Conservation (phyloP, 805 yeast genomes). For the Nakazawaea ishiwadae region DNA sequence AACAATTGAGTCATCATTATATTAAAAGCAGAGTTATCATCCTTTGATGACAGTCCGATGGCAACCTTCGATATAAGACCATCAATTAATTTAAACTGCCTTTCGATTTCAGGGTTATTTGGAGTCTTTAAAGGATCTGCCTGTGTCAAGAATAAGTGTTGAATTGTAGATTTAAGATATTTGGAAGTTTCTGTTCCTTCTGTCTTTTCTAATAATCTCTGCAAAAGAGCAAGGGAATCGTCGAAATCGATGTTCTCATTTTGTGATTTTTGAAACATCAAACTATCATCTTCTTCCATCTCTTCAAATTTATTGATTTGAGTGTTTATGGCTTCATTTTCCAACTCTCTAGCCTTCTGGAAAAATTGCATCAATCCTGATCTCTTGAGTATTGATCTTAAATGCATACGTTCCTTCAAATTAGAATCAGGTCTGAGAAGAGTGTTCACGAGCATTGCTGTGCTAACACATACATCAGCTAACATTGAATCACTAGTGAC, state of each 20-base stretch:
- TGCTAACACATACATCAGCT: slow-evolving; percentile 47
- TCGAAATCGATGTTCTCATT: slow-evolving; percentile 51
- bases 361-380: slow-evolving; percentile 37
- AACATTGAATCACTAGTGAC: slow-evolving; percentile 57
- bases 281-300: slow-evolving; percentile 37
- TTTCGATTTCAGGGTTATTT: slow-evolving; percentile 36
- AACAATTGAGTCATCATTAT: slow-evolving; percentile 71
- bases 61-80: slow-evolving; percentile 51
- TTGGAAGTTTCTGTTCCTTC: slow-evolving; percentile 56
- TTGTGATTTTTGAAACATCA: slow-evolving; percentile 33
- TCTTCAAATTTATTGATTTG: slow-evolving; percentile 36
- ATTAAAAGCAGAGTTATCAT: slow-evolving; percentile 63
- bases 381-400: slow-evolving; percentile 38
- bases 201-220: slow-evolving; percentile 53
- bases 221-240: slow-evolving; percentile 67
- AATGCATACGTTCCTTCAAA: slow-evolving; percentile 38
- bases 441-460: slow-evolving; percentile 45
- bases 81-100: slow-evolving; percentile 54
- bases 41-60: slow-evolving; percentile 42
- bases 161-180: slow-evolving; percentile 56
- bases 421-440: slow-evolving; percentile 35
- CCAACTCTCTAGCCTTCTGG: slow-evolving; percentile 31
- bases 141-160: slow-evolving; percentile 53
- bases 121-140: slow-evolving; percentile 42
- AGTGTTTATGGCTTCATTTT: slow-evolving; percentile 36